These are phyloP conservation scores for Anethum foeniculum DNA, from an alignment of 140 eudicot species.

Conservation along the genomic window DNA sequence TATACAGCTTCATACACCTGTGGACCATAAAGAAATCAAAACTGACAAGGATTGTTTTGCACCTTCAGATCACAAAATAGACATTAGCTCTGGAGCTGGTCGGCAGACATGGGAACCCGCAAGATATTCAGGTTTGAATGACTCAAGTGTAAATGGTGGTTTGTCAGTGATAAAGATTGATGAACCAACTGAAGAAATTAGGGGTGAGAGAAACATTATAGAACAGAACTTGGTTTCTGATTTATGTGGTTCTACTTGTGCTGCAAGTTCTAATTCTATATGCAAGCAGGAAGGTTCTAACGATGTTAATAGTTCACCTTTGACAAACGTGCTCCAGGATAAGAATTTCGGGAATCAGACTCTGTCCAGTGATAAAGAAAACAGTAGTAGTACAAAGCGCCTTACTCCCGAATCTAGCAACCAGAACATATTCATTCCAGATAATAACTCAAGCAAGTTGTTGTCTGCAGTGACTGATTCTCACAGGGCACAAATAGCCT, in stretches of 20 bases:
- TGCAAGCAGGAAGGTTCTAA: background rate
- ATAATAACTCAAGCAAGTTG: slow-evolving; percentile 9
- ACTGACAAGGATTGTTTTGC: background rate
- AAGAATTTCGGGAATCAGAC: background rate
- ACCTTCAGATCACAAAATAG: background rate
- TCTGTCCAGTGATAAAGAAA: background rate
- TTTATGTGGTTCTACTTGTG: background rate
- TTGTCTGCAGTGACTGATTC: slow-evolving; percentile 20
- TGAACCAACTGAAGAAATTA: slow-evolving; percentile 1
- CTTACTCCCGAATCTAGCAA: background rate
- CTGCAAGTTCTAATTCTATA: background rate
- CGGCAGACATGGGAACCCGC: slow-evolving; percentile 9
- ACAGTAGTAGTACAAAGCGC: background rate
- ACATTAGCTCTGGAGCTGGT: background rate
- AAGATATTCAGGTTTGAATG: background rate
- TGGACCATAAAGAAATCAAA: background rate
- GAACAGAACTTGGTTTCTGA: background rate
- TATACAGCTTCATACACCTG: slow-evolving; percentile 7
- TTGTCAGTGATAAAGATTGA: background rate
- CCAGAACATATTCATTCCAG: background rate
- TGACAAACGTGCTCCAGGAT: slow-evolving; percentile 1
- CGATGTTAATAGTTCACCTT: background rate
- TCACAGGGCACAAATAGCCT: slow-evolving; percentile 24
- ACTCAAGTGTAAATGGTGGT: background rate
- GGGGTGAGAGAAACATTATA: background rate